These are phyloP conservation scores for Ziziphus jujuba DNA, from an alignment of 306 rosid species.

Conservation along the genomic window DNA sequence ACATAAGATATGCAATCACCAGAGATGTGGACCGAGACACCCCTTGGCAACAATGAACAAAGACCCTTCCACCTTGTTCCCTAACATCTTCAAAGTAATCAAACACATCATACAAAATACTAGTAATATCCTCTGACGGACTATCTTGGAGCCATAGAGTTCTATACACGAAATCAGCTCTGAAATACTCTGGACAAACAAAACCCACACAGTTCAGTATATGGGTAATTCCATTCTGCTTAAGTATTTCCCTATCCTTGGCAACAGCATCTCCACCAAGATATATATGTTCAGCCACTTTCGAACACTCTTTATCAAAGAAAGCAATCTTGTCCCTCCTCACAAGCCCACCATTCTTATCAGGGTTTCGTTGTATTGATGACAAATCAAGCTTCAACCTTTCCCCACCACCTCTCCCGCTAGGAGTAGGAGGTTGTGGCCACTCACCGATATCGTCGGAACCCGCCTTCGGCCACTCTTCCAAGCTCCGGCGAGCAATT, in stretches of 20 bases:
- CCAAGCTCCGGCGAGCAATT: constrained; percentile 91
- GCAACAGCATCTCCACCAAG: constrained; percentile 99
- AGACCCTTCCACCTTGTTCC: constrained; percentile 85
- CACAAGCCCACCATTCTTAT: constrained; percentile 82
- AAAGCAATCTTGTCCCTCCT: constrained; percentile 97
- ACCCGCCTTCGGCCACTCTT: constrained; percentile 98
- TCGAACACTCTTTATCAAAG: constrained; percentile 94
- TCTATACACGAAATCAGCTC: constrained; percentile 83
- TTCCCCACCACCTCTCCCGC: constrained; percentile 78
- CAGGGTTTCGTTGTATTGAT: constrained; percentile 76
- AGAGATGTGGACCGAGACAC: constrained; percentile 96
- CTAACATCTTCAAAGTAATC: constrained; percentile 99
- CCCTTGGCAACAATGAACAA: constrained; percentile 99
- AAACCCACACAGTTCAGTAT: constrained; percentile 95
- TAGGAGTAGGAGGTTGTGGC: constrained; percentile 92
- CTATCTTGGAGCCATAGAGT: constrained; percentile 98
- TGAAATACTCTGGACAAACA: constrained; percentile 94
- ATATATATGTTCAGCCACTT: constrained; percentile 90
- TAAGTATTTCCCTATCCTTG: constrained; percentile 78
- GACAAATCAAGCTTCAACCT: constrained; percentile 97
- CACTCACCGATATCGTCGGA: constrained; percentile 98
- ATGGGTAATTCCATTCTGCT: constrained; percentile 87
- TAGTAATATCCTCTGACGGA: constrained; percentile 96
- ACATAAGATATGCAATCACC: constrained; percentile 97
- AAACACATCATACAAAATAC: constrained; percentile 90